These are phyloP conservation scores for Phytophthora sp. DNA, from an alignment of 352 stramenopile species.

Conservation along the genomic window DNA sequence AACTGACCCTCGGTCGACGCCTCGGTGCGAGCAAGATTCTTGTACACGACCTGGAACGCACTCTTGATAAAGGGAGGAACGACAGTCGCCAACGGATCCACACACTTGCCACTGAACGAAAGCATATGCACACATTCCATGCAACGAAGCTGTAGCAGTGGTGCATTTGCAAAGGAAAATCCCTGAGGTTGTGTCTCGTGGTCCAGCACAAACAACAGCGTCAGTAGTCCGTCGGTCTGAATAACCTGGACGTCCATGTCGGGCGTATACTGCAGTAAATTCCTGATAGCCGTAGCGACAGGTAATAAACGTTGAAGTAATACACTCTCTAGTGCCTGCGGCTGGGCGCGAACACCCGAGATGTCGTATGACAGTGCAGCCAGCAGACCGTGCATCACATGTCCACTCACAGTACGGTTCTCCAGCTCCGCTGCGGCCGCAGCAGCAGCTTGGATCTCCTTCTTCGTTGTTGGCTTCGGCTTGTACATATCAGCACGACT, in stretches of 20 bases:
- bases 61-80: conserved; percentile 88
- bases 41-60: conserved; percentile 86
- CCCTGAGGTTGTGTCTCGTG: conserved; percentile 81
- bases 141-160: conserved; percentile 81
- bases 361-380: conserved; percentile 77
- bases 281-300: conserved; percentile 77
- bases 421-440: conserved; percentile 39
- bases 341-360: conserved; percentile 70
- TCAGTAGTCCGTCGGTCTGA: conserved; percentile 75
- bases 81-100: conserved; percentile 75
- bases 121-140: conserved; percentile 89
- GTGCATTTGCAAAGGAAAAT: conserved; percentile 79
- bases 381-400: conserved; percentile 82
- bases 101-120: conserved; percentile 85
- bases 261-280: conserved; percentile 80
- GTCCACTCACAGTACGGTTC: conserved; percentile 57
- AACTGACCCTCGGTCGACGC: conserved; percentile 84
- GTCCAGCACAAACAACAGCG: conserved; percentile 78
- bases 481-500: conserved; percentile 34
- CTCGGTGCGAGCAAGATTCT: conserved; percentile 76
- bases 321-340: conserved; percentile 68
- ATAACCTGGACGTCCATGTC: conserved; percentile 89
- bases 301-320: conserved; percentile 77
- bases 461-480: conserved; percentile 42
- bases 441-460: conserved; percentile 47